These are phyloP conservation scores for Actinidia chinensis DNA, from an alignment of 179 eudicot species.

Conservation along the genomic window DNA sequence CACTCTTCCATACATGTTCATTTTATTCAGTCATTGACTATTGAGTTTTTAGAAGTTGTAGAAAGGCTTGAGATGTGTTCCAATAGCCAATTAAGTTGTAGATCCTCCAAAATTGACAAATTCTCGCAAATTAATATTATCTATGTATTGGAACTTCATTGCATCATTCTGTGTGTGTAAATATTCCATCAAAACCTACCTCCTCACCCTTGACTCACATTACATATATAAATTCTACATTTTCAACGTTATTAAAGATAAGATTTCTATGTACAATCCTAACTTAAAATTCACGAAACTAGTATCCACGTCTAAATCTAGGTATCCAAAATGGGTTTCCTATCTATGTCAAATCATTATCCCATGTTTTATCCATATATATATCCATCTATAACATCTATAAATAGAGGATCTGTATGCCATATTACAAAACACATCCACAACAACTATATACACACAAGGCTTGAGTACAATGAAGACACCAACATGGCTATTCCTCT, in stretches of 20 bases:
- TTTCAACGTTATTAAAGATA: not conserved
- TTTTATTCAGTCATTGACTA: not conserved
- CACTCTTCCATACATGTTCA: not conserved
- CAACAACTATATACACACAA: not conserved
- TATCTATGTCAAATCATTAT: no score
- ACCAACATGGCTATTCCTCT: constrained; percentile 3
- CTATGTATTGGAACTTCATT: no score
- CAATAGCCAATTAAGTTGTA: no score
- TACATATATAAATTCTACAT: not conserved
- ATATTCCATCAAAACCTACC: not conserved
- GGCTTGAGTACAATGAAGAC: not conserved
- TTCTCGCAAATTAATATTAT: not conserved
- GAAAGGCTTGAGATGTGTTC: no score
- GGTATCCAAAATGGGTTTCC: not conserved
- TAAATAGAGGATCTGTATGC: not conserved
- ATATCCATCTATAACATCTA: no score
- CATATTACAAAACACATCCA: not conserved
- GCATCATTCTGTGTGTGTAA: not conserved
- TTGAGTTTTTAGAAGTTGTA: not conserved
- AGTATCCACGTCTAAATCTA: not conserved
- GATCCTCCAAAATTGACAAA: no score
- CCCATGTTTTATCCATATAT: no score
- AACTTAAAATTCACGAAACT: not conserved
- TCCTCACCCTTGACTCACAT: not conserved
- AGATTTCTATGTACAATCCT: not conserved